These are phyloP conservation scores for Aschersonia sp. DNA, from an alignment of 2,329 filamentous ascomycete species.

Conservation along the genomic window DNA sequence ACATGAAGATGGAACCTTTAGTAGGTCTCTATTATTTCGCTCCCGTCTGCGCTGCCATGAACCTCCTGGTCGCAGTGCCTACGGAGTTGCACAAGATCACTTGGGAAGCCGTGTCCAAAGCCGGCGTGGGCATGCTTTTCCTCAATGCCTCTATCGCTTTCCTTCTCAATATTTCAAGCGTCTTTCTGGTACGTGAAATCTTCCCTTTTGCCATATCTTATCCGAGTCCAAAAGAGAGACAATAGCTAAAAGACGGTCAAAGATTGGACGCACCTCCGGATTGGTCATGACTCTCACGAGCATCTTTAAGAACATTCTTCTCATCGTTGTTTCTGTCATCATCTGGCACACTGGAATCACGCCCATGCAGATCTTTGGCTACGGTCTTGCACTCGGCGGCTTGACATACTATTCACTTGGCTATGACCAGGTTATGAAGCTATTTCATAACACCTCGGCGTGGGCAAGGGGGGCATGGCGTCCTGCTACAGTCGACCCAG, in stretches of 20 bases:
- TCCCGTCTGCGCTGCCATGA: slow-evolving; percentile 71
- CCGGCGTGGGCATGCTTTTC: slow-evolving; percentile 52
- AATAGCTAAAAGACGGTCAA: neutral
- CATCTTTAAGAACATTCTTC: slow-evolving; percentile 77
- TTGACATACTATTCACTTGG: slow-evolving; percentile 34
- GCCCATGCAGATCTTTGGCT: slow-evolving; percentile 60
- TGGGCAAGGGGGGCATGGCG: neutral
- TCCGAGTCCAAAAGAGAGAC: neutral
- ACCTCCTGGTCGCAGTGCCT: slow-evolving; percentile 53
- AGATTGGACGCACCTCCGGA: slow-evolving; percentile 82
- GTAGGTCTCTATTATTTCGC: slow-evolving; percentile 86
- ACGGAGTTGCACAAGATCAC: slow-evolving; percentile 55
- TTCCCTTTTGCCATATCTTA: neutral
- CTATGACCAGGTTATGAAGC: slow-evolving; percentile 17
- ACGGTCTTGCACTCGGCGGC: slow-evolving; percentile 49
- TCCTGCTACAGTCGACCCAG: neutral
- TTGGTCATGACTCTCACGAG: slow-evolving; percentile 76
- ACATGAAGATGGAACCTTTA: slow-evolving; percentile 76
- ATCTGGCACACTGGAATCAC: slow-evolving; percentile 66
- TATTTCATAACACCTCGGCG: slow-evolving; percentile 4
- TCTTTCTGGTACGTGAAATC: slow-evolving; percentile 56
- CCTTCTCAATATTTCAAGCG: slow-evolving; percentile 67
- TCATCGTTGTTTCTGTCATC: slow-evolving; percentile 62
- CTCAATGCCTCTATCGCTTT: slow-evolving; percentile 70
- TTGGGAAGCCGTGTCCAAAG: slow-evolving; percentile 47